These are phyloP conservation scores for Kluyveromyces nonfermentans DNA, from an alignment of 805 yeast genomes.

Conservation along the genomic window DNA sequence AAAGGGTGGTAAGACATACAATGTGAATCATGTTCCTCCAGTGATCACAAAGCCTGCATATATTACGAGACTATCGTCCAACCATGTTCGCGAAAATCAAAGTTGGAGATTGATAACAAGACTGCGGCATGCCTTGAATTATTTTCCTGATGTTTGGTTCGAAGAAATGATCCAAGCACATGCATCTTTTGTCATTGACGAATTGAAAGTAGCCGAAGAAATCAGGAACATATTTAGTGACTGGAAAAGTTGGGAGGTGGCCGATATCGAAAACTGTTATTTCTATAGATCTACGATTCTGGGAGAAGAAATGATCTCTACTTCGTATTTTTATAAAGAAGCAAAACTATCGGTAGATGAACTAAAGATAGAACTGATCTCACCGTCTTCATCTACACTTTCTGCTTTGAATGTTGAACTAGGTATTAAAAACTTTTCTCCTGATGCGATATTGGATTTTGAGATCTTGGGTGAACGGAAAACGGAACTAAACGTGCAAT, in stretches of 20 bases:
- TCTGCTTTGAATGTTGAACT: constrained; percentile 15
- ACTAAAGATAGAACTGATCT: background rate
- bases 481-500: background rate
- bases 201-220: constrained; percentile 42
- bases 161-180: constrained; percentile 25
- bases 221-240: constrained; percentile 52
- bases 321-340: background rate
- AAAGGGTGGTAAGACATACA: constrained; percentile 38
- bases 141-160: constrained; percentile 48
- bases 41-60: constrained; percentile 86
- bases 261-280: constrained; percentile 47
- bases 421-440: constrained; percentile 26
- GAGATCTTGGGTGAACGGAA: background rate
- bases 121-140: constrained; percentile 59
- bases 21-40: constrained; percentile 74
- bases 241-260: constrained; percentile 93
- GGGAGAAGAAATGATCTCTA: constrained; percentile 9
- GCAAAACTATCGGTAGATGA: background rate
- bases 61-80: constrained; percentile 57
- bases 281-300: constrained; percentile 45
- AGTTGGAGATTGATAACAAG: constrained; percentile 84
- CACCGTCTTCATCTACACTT: background rate
- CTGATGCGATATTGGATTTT: constrained; percentile 14
- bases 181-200: constrained; percentile 34
- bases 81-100: constrained; percentile 70